Conservation (phyloP, 1,284 basidiomycete species). For the Thelephora terrestris region DNA sequence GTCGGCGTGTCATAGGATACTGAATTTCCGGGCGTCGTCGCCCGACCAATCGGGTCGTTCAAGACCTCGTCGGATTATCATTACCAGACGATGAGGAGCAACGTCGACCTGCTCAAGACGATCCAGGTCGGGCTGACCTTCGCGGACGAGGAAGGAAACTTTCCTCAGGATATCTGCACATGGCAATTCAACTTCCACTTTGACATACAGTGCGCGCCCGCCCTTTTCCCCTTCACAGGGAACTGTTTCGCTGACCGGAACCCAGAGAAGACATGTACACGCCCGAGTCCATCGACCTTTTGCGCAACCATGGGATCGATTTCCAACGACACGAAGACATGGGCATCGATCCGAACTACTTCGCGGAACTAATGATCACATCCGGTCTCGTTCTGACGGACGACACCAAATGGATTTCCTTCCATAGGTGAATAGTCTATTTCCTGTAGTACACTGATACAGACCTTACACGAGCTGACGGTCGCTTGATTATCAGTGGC, state of each 20-base stretch:
- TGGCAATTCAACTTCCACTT: constrained; percentile 99
- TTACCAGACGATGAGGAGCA: constrained; percentile 98
- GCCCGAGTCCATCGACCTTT: constrained; percentile 90
- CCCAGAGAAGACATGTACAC: constrained; percentile 94
- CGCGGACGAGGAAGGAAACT: constrained; percentile 87
- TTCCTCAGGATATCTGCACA: constrained; percentile 81
- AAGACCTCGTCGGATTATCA: constrained; percentile 97
- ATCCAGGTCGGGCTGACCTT: constrained; percentile 96
- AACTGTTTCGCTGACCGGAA: background rate
- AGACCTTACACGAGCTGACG: background rate
- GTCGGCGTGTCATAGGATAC: constrained; percentile 62
- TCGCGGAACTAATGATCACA: constrained; percentile 96
- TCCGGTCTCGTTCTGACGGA: constrained; percentile 86
- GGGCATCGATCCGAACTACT: constrained; percentile 90
- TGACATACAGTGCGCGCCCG: constrained; percentile 64
- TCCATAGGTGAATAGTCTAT: constrained; percentile 74
- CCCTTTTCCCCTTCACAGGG: background rate
- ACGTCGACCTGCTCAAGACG: constrained; percentile 96
- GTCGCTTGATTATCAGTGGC: constrained; percentile 46
- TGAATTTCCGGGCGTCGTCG: constrained; percentile 98
- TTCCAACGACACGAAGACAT: constrained; percentile 89
- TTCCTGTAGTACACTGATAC: background rate
- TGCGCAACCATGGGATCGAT: constrained; percentile 94
- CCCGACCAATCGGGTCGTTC: constrained; percentile 92
- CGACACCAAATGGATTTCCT: constrained; percentile 95